Conservation (phyloP, 306 rosid species). For the Carpinus viminea region DNA sequence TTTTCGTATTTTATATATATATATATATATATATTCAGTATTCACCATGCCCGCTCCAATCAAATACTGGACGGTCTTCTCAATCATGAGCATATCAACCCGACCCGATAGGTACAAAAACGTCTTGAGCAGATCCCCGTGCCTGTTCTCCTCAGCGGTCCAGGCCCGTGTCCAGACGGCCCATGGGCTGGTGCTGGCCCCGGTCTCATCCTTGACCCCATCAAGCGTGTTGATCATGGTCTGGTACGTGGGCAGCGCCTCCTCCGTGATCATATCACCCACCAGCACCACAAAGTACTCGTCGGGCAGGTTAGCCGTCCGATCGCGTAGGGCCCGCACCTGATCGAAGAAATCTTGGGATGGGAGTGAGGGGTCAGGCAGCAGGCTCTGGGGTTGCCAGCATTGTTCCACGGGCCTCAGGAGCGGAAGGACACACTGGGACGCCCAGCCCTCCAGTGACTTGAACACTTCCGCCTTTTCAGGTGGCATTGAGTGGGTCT, state of each 20-base stretch:
- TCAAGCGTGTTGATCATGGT: slow-evolving; percentile 68
- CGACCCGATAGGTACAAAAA: slow-evolving; percentile 76
- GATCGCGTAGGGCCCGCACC: slow-evolving; percentile 56
- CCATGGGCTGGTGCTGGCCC: slow-evolving; percentile 68
- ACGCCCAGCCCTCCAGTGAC: slow-evolving; percentile 66
- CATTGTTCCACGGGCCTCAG: slow-evolving; percentile 64
- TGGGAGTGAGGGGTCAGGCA: slow-evolving; percentile 54
- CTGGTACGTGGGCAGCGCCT: slow-evolving; percentile 84
- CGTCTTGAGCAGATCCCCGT: slow-evolving; percentile 71
- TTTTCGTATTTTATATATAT: too few relatives aligned
- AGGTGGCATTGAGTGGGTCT: slow-evolving; percentile 50
- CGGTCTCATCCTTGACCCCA: slow-evolving; percentile 60
- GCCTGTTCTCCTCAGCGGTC: slow-evolving; percentile 84
- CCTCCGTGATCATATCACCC: slow-evolving; percentile 78
- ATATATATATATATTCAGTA: too few relatives aligned
- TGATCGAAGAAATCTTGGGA: slow-evolving; percentile 47
- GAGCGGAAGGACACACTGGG: slow-evolving; percentile 39
- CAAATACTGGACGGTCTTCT: slow-evolving; percentile 64
- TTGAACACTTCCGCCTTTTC: slow-evolving; percentile 52
- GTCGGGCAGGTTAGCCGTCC: slow-evolving; percentile 62
- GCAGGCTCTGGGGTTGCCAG: slow-evolving; percentile 67
- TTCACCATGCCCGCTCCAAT: slow-evolving; percentile 79
- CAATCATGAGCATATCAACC: slow-evolving; percentile 78
- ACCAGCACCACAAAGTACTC: slow-evolving; percentile 74
- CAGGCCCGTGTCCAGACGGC: slow-evolving; percentile 79